phyloP scores from a whole-genome alignment of 169 alveolate species.

The Plasmodium knowlesi region DNA sequence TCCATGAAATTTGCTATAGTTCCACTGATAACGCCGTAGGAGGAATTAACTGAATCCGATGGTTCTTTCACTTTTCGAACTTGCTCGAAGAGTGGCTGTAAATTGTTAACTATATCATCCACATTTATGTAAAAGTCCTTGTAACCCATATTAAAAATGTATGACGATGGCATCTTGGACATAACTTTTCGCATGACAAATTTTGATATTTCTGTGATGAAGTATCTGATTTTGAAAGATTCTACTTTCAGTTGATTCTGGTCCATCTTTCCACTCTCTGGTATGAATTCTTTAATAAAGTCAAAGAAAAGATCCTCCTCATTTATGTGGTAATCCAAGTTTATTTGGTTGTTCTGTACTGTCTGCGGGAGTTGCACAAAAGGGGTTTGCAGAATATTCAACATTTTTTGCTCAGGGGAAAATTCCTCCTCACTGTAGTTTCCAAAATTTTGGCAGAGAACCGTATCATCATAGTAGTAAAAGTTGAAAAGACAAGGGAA shows the following conservation, averaged over 20 bases:
- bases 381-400: slow-evolving; percentile 31
- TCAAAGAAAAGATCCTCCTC: not conserved
- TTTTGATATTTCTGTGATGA: slow-evolving; percentile 15
- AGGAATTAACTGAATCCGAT: not conserved
- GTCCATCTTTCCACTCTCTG: not conserved
- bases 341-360: not conserved
- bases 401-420: slow-evolving; percentile 1
- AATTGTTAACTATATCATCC: not conserved
- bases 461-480: slow-evolving; percentile 14
- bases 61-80: not conserved
- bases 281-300: slow-evolving; percentile 27
- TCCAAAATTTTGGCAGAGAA: slow-evolving; percentile 13
- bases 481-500: slow-evolving; percentile 18
- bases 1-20: slow-evolving; percentile 10
- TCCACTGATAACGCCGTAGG: not conserved
- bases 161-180: slow-evolving; percentile 22
- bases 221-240: slow-evolving; percentile 22
- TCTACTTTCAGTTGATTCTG: not conserved
- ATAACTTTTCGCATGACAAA: slow-evolving; percentile 9
- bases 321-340: not conserved
- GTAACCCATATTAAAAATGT: not conserved
- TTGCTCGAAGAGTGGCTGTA: not conserved
- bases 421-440: slow-evolving; percentile 1
- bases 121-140: not conserved
- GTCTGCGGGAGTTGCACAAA: not conserved